Conservation (phyloP, 331 rosid species). For the Pyracantha coccinea region DNA sequence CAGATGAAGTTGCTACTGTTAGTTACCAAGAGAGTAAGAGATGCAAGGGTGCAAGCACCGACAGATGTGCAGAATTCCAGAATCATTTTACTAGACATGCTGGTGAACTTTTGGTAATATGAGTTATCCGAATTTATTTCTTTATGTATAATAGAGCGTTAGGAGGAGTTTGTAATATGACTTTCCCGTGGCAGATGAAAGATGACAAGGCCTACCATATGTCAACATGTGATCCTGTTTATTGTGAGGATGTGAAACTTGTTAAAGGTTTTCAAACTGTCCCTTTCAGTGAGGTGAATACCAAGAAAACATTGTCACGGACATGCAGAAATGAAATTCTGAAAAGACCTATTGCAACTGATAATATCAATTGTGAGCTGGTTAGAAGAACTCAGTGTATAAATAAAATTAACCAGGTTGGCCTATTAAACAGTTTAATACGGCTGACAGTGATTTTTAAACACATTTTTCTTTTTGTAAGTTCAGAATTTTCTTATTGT, state of each 20-base stretch:
- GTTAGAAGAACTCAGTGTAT: neutral
- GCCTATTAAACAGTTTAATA: neutral
- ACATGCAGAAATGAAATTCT: neutral
- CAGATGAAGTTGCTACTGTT: neutral
- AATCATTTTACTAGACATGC: neutral
- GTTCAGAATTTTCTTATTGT: slow-evolving; percentile 5
- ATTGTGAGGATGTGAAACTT: neutral
- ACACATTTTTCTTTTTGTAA: neutral
- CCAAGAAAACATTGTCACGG: neutral
- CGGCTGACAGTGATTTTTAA: neutral
- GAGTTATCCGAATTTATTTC: neutral
- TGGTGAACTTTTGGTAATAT: neutral
- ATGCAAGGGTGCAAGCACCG: neutral
- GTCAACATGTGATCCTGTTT: neutral
- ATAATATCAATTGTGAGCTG: neutral
- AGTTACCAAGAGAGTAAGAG: neutral
- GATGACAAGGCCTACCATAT: neutral
- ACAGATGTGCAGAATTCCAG: neutral
- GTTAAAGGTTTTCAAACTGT: neutral
- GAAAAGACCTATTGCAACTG: neutral
- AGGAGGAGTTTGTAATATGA: neutral
- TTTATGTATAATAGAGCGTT: neutral
- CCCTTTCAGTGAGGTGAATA: neutral
- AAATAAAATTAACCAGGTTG: slow-evolving; percentile 14
- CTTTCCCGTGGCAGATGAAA: neutral